A percentile compares a stretch with the other conserved stretches of the same genome.
These are phyloP conservation scores for Nigrograna mackinnonii DNA, from an alignment of 2,329 filamentous ascomycete genomes.

Conservation along the genomic window DNA sequence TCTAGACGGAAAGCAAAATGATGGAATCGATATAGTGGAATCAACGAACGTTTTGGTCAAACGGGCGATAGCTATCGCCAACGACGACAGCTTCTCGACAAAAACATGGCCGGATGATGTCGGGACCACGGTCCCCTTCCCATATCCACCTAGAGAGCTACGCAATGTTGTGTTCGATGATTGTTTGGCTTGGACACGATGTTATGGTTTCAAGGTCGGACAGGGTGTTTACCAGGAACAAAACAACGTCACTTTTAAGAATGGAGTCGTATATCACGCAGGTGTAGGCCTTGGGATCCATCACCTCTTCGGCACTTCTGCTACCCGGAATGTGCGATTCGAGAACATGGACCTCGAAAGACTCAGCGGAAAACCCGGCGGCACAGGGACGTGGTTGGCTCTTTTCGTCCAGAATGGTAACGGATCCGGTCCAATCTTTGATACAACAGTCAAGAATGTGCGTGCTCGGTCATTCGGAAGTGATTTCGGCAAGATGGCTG, in stretches of 20 bases:
- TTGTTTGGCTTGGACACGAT: conserved; percentile 8
- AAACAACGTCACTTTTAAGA: conserved; percentile 7
- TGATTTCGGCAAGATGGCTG: conserved; percentile 5
- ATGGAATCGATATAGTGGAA: conserved; percentile 9
- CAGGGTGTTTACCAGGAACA: conserved; percentile 7
- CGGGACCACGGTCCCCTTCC: conserved; percentile 5
- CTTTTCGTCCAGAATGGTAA: conserved; percentile 5
- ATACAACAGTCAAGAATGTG: conserved; percentile 8
- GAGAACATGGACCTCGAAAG: conserved; percentile 9
- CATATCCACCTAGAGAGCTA: conserved; percentile 1
- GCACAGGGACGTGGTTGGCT: conserved; percentile 8
- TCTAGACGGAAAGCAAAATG: conserved; percentile 9
- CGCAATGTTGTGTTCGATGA: conserved; percentile 7
- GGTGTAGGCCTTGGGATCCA: conserved; percentile 8
- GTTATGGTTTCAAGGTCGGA: conserved; percentile 10
- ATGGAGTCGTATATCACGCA: conserved; percentile 7
- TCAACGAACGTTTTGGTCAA: conserved; percentile 6
- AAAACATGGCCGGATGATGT: conserved; percentile 7
- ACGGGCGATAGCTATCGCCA: conserved; percentile 7
- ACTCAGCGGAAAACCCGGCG: conserved; percentile 4
- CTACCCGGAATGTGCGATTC: conserved; percentile 6
- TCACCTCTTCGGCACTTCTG: conserved; percentile 5
- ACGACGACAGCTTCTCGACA: conserved; percentile 9
- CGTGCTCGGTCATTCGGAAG: conserved; percentile 5
- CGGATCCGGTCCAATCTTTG: conserved; percentile 4